These are phyloP conservation scores for Coemansia sp. DNA, from an alignment of 192 early-diverging fungal genomes.

Conservation along the genomic window DNA sequence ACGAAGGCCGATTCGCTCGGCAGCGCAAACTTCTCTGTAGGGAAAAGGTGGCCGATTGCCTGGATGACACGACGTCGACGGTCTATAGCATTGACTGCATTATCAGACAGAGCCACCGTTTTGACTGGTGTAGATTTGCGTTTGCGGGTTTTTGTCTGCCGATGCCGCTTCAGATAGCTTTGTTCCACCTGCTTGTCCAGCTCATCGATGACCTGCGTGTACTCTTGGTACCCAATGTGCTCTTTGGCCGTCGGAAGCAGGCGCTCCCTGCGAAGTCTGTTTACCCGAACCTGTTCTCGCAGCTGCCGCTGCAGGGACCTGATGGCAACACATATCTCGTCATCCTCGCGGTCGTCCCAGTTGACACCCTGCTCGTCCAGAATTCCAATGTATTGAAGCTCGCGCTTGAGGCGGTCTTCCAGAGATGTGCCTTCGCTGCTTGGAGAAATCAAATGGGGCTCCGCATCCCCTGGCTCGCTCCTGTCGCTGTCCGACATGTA, in stretches of 20 bases:
- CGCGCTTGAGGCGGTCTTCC: slow-evolving; percentile 80
- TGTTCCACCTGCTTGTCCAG: slow-evolving; percentile 88
- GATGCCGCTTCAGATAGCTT: slow-evolving; percentile 80
- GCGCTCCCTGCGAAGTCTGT: slow-evolving; percentile 63
- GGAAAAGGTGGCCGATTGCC: slow-evolving; percentile 60
- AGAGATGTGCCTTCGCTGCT: slow-evolving; percentile 61
- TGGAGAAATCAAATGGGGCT: slow-evolving; percentile 17
- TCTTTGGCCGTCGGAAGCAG: slow-evolving; percentile 68
- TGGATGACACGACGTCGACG: slow-evolving; percentile 66
- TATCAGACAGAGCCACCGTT: slow-evolving; percentile 66
- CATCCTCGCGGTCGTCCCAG: slow-evolving; percentile 70
- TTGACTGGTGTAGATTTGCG: slow-evolving; percentile 59
- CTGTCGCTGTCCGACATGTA: slow-evolving; percentile 20
- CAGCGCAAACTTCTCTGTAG: slow-evolving; percentile 48
- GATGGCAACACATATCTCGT: slow-evolving; percentile 72
- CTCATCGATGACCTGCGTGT: slow-evolving; percentile 80
- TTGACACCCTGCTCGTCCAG: slow-evolving; percentile 75
- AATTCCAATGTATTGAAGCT: slow-evolving; percentile 81
- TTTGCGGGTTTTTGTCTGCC: slow-evolving; percentile 70
- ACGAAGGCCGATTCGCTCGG: slow-evolving; percentile 39
- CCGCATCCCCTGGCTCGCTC: slow-evolving; percentile 15
- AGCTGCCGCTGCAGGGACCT: slow-evolving; percentile 68
- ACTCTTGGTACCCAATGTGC: slow-evolving; percentile 84
- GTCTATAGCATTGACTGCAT: slow-evolving; percentile 64
- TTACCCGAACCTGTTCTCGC: slow-evolving; percentile 65